phyloP scores from a whole-genome alignment of 1,284 basidiomycete species.

The Agroathelia rolfsii region DNA sequence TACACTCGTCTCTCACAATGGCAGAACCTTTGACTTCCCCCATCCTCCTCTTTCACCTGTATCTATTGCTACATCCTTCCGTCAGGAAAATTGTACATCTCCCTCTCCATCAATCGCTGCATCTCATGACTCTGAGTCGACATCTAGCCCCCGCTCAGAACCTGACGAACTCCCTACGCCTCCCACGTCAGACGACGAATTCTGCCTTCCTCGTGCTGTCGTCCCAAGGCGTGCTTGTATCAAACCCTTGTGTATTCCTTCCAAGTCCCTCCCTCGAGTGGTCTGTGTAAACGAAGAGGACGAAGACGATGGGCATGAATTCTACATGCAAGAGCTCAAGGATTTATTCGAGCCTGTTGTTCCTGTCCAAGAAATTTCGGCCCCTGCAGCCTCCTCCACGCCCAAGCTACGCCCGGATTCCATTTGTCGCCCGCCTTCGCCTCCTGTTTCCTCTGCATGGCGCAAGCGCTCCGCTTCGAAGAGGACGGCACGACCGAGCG shows the following conservation, averaged over 20 bases:
- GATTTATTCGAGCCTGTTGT: too few species aligned
- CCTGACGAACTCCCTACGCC: conserved; percentile 26
- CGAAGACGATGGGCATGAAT: conserved; percentile 20
- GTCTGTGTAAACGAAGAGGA: conserved; percentile 8
- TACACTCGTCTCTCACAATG: conserved; percentile 8
- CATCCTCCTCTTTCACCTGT: conserved; percentile 5
- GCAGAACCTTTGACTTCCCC: conserved; percentile 2
- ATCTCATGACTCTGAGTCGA: conserved; percentile 18
- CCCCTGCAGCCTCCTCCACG: conserved; percentile 17
- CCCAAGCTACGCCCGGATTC: conserved; percentile 26
- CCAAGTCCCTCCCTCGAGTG: conserved; percentile 6
- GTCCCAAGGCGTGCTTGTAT: conserved; percentile 24
- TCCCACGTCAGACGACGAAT: conserved; percentile 30
- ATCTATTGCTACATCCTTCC: conserved; percentile 7
- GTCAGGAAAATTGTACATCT: conserved; percentile 12
- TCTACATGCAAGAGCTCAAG: conserved; percentile 28
- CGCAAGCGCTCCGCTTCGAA: conserved; percentile 15
- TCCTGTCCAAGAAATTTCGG: too few species aligned
- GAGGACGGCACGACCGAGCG: conserved; percentile 15
- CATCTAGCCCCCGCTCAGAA: conserved; percentile 23
- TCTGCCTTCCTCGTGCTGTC: conserved; percentile 14
- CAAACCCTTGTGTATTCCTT: conserved; percentile 26
- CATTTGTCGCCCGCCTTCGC: conserved; percentile 13
- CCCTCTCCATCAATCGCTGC: conserved; percentile 20
- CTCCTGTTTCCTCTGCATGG: conserved; percentile 16